Conservation (phyloP, 2,329 filamentous ascomycete genomes). For the Fusarium marasasianum region DNA sequence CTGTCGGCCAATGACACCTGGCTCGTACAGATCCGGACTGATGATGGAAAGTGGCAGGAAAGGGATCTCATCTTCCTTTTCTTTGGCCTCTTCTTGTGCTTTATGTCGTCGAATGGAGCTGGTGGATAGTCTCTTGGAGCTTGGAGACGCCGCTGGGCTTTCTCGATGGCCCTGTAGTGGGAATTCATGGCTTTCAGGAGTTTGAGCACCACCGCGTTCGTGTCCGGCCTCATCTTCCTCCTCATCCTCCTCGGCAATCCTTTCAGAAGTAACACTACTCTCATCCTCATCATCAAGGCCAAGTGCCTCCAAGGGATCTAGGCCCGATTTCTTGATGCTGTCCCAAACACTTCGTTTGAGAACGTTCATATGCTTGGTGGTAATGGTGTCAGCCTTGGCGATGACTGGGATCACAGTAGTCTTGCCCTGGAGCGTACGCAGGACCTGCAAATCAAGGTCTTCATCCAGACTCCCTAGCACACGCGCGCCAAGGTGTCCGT, state of each 20-base stretch:
- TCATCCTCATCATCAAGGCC: slow-evolving; percentile 81
- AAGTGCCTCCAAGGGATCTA: slow-evolving; percentile 89
- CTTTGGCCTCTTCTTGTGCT: slow-evolving; percentile 56
- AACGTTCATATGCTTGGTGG: slow-evolving; percentile 91
- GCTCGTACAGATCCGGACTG: slow-evolving; percentile 91
- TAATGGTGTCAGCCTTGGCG: slow-evolving; percentile 96
- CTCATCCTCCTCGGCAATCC: slow-evolving; percentile 65
- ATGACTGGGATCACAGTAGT: slow-evolving; percentile 96
- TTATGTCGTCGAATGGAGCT: slow-evolving; percentile 58
- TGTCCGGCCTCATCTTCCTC: slow-evolving; percentile 34
- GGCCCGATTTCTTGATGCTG: slow-evolving; percentile 82
- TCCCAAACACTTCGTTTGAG: slow-evolving; percentile 92
- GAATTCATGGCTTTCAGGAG: slow-evolving; percentile 49
- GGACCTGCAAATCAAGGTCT: slow-evolving; percentile 87
- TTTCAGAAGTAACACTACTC: slow-evolving; percentile 63
- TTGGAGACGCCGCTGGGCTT: slow-evolving; percentile 48
- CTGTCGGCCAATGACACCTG: slow-evolving; percentile 79
- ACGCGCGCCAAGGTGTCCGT: slow-evolving; percentile 55
- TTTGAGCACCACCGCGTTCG: slow-evolving; percentile 33
- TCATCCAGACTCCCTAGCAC: slow-evolving; percentile 80
- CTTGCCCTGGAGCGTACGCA: slow-evolving; percentile 88
- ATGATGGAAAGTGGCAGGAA: slow-evolving; percentile 92
- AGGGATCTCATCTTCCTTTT: slow-evolving; percentile 67
- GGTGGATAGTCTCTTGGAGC: slow-evolving; percentile 57
- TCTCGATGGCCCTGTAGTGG: slow-evolving; percentile 49